Percentiles rank a stretch among this genome's conserved stretches.
These are phyloP conservation scores for Candida sakaeoensis DNA, from an alignment of 805 yeast species.

Conservation along the genomic window DNA sequence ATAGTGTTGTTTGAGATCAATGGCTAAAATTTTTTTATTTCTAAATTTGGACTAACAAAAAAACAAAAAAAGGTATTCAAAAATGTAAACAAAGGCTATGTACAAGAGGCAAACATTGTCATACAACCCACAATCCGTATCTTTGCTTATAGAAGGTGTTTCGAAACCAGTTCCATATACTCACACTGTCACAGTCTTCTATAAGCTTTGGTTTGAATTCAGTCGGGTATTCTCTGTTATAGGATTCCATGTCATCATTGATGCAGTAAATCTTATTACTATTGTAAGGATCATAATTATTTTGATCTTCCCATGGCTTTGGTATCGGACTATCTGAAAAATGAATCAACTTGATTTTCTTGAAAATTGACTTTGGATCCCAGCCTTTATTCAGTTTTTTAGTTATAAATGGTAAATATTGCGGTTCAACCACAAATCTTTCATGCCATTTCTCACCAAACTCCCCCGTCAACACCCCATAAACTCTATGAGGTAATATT, in stretches of 20 bases:
- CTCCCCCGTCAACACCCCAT: constrained; percentile 52
- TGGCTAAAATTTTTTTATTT: no score
- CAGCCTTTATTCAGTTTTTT: constrained; percentile 23
- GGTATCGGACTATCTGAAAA: constrained; percentile 65
- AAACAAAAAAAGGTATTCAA: constrained; percentile 1
- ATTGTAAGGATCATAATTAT: constrained; percentile 21
- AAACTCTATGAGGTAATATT: constrained; percentile 49
- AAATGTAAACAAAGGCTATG: constrained; percentile 5
- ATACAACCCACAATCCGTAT: constrained; percentile 11
- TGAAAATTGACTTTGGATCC: constrained; percentile 24
- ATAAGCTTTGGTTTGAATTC: constrained; percentile 23
- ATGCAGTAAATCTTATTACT: constrained; percentile 24
- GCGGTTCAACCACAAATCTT: constrained; percentile 41
- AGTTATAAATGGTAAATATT: constrained; percentile 31
- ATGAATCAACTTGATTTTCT: constrained; percentile 47
- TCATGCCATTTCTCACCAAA: constrained; percentile 35
- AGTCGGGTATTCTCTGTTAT: constrained; percentile 15
- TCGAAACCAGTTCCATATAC: constrained; percentile 29
- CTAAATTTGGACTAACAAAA: constrained; percentile 4
- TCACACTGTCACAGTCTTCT: constrained; percentile 25
- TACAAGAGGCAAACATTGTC: no score
- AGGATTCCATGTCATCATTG: constrained; percentile 14
- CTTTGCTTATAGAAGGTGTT: constrained; percentile 14
- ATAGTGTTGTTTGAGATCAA: no score
- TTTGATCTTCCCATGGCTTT: constrained; percentile 55